Conservation (phyloP, 495 filamentous ascomycete genomes). For the Talaromyces stipitatus region DNA sequence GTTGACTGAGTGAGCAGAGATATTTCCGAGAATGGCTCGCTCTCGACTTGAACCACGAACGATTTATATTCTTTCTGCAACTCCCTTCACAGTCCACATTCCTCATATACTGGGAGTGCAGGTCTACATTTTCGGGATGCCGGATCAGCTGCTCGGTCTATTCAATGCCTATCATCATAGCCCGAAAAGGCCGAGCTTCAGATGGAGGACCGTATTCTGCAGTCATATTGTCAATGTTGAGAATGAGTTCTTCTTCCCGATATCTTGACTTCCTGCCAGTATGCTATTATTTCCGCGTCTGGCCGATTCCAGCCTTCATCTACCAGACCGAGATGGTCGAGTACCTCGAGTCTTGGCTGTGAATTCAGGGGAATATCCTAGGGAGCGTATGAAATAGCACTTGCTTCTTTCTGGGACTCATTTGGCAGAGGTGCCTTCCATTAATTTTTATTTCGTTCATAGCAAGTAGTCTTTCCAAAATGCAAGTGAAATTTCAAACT, state of each 20-base stretch:
- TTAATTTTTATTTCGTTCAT: too few relatives aligned
- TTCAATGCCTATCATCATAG: neutral
- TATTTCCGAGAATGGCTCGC: neutral
- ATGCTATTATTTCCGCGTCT: neutral
- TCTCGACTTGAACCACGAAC: neutral
- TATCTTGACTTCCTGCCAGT: neutral
- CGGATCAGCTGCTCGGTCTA: neutral
- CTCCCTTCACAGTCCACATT: too few relatives aligned
- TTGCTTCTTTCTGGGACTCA: too few relatives aligned
- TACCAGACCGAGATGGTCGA: too few relatives aligned
- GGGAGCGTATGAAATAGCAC: too few relatives aligned
- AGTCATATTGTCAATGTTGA: neutral
- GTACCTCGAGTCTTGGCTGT: too few relatives aligned
- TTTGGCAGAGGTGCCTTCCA: too few relatives aligned
- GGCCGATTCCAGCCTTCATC: too few relatives aligned
- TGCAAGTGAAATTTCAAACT: too few relatives aligned
- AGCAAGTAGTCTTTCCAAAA: too few relatives aligned
- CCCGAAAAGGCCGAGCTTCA: neutral
- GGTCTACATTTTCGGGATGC: neutral
- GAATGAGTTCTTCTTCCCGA: neutral
- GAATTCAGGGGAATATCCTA: too few relatives aligned
- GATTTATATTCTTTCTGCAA: neutral
- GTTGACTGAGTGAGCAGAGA: neutral
- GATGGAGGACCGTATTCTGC: neutral
- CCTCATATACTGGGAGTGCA: neutral